Conservation (phyloP, 1,139 yeast genomes). For the Neolecta irregularis region DNA sequence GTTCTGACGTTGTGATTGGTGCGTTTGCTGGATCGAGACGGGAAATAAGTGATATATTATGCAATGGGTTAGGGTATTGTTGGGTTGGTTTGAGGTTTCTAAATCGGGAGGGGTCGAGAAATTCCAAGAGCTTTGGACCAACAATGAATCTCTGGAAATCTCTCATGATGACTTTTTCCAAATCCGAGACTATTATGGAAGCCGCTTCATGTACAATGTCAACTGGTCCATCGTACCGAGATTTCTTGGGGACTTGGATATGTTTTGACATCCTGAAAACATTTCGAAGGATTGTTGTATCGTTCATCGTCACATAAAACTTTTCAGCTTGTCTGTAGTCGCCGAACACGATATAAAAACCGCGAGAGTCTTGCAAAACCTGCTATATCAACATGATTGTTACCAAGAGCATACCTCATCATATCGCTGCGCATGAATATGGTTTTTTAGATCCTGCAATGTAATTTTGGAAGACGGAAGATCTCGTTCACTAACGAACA, state of each 20-base stretch:
- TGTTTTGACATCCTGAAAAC: slow-evolving; percentile 43
- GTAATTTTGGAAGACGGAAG: slow-evolving; percentile 38
- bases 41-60: not conserved
- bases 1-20: not conserved
- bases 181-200: slow-evolving; percentile 43
- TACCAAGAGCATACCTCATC: slow-evolving; percentile 46
- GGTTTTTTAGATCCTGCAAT: slow-evolving; percentile 39
- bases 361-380: slow-evolving; percentile 21
- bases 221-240: slow-evolving; percentile 17
- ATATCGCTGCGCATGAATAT: slow-evolving; percentile 45
- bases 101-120: slow-evolving; percentile 32
- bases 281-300: slow-evolving; percentile 36
- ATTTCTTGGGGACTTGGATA: not conserved
- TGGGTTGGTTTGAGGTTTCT: not conserved
- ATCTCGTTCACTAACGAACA: slow-evolving; percentile 39
- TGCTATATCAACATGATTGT: slow-evolving; percentile 16
- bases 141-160: slow-evolving; percentile 64
- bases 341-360: slow-evolving; percentile 59
- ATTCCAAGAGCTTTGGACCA: slow-evolving; percentile 53
- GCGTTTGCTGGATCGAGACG: not conserved
- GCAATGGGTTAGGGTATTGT: not conserved
- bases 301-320: slow-evolving; percentile 56
- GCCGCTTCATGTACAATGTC: slow-evolving; percentile 40
- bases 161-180: slow-evolving; percentile 45
- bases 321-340: slow-evolving; percentile 46